Percentiles rank a stretch among this genome's conserved stretches.
phyloP scores from a whole-genome alignment of 768 basidiomycete species.

The Trametes coccinea region DNA sequence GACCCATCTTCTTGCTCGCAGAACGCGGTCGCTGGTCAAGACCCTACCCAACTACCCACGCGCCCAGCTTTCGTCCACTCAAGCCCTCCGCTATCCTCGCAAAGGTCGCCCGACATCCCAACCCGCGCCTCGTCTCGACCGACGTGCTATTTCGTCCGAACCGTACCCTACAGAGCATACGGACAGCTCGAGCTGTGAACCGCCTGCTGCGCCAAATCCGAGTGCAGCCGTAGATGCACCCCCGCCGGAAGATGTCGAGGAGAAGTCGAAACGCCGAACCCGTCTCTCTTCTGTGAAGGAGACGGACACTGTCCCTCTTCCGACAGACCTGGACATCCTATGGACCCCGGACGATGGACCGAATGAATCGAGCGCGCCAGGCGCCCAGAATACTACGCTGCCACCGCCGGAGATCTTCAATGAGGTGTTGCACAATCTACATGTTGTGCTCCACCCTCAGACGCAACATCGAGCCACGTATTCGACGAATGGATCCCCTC shows the following conservation, averaged over 20 bases:
- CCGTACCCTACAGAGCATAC: slow-evolving; percentile 17
- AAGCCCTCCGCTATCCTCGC: slow-evolving; percentile 34
- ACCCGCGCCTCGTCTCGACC: slow-evolving; percentile 26
- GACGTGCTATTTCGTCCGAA: slow-evolving; percentile 39
- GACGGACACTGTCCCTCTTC: slow-evolving; percentile 46
- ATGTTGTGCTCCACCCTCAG: slow-evolving; percentile 78
- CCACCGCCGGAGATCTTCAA: slow-evolving; percentile 78
- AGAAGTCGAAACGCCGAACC: slow-evolving; percentile 38
- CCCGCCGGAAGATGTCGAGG: slow-evolving; percentile 40
- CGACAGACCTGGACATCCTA: slow-evolving; percentile 56
- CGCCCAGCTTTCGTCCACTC: slow-evolving; percentile 33
- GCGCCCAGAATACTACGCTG: slow-evolving; percentile 38
- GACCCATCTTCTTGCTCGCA: slow-evolving; percentile 37
- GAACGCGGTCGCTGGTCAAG: slow-evolving; percentile 36
- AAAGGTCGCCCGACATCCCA: slow-evolving; percentile 27
- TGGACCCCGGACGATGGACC: slow-evolving; percentile 50
- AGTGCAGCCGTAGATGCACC: slow-evolving; percentile 20
- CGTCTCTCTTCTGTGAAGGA: slow-evolving; percentile 32
- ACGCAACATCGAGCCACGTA: slow-evolving; percentile 75
- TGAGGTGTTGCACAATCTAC: slow-evolving; percentile 72
- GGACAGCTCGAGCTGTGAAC: slow-evolving; percentile 13
- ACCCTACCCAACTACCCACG: slow-evolving; percentile 29
- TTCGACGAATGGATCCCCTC: slow-evolving; percentile 50
- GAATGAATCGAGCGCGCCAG: slow-evolving; percentile 14
- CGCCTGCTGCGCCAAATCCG: slow-evolving; percentile 22